Evolutionary conservation across 768 basidiomycete genomes (phyloP).

Genomic region (Tulasnella sp.): DNA sequence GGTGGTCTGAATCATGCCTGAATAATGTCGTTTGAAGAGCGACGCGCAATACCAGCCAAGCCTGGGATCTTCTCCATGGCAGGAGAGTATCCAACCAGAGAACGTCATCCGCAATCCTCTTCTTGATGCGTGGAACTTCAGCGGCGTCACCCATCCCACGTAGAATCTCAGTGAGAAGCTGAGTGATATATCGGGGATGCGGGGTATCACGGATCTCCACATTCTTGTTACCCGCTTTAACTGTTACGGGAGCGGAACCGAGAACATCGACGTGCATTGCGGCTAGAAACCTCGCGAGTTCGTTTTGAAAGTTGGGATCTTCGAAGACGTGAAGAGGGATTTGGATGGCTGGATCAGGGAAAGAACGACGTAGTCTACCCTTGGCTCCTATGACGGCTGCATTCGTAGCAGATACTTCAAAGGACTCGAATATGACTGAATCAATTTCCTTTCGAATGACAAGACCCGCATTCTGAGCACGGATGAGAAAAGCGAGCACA

Average conservation of each 20-base stretch:
- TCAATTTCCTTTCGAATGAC: slow-evolving; percentile 19
- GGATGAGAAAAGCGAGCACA: slow-evolving; percentile 29
- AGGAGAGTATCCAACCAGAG: slow-evolving; percentile 29
- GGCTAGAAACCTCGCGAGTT: slow-evolving; percentile 31
- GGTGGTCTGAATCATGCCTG: not conserved
- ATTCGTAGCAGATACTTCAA: slow-evolving; percentile 32
- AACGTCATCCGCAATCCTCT: slow-evolving; percentile 37
- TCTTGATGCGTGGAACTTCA: slow-evolving; percentile 25
- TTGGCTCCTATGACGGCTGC: slow-evolving; percentile 27
- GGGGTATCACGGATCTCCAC: slow-evolving; percentile 31
- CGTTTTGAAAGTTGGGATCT: slow-evolving; percentile 24
- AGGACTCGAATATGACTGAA: slow-evolving; percentile 31
- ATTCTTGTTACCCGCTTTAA: slow-evolving; percentile 24
- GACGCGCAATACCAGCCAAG: slow-evolving; percentile 40
- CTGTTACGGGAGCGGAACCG: slow-evolving; percentile 27
- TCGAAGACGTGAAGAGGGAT: slow-evolving; percentile 22
- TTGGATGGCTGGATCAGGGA: too few species aligned
- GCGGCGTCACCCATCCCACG: slow-evolving; percentile 28
- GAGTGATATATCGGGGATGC: slow-evolving; percentile 38
- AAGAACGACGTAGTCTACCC: slow-evolving; percentile 36
- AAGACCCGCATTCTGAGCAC: slow-evolving; percentile 37
- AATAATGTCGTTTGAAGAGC: slow-evolving; percentile 27
- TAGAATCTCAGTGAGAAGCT: slow-evolving; percentile 37
- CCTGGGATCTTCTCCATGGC: slow-evolving; percentile 39
- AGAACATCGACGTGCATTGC: slow-evolving; percentile 27